Conservation (phyloP, 257 asterid genomes). For the Solanum pinnatisectum region DNA sequence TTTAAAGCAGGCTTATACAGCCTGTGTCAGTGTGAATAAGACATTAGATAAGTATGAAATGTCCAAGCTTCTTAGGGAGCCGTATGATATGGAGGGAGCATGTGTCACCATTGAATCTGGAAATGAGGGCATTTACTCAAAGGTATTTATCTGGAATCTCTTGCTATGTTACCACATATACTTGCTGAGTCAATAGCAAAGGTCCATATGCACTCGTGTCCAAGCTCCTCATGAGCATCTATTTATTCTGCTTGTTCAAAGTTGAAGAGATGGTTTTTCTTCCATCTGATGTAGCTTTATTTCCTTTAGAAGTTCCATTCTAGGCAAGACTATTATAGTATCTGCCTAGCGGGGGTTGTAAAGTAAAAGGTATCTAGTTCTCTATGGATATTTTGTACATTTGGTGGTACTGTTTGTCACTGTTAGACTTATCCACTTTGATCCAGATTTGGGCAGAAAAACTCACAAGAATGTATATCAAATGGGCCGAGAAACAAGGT, state of each 20-base stretch:
- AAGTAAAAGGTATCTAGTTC: not conserved
- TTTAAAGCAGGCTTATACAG: conserved; percentile 66
- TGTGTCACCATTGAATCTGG: conserved; percentile 59
- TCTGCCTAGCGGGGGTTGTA: not conserved
- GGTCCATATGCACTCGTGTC: not conserved
- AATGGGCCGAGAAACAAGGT: conserved; percentile 77
- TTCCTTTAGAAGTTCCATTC: not conserved
- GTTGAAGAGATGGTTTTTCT: not conserved
- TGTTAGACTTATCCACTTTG: conserved; percentile 1
- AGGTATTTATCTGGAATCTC: conserved; percentile 16
- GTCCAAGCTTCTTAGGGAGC: conserved; percentile 65
- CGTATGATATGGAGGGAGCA: conserved; percentile 77
- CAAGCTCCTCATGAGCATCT: not conserved
- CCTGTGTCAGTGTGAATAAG: conserved; percentile 57
- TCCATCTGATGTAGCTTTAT: not conserved
- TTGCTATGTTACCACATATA: not conserved
- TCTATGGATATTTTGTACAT: not conserved
- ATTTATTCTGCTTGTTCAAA: not conserved
- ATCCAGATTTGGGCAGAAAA: conserved; percentile 57
- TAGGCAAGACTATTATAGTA: not conserved
- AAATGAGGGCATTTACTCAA: conserved; percentile 33
- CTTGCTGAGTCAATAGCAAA: not conserved
- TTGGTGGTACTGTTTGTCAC: not conserved
- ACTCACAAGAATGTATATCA: conserved; percentile 56
- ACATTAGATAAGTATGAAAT: conserved; percentile 57